Base-by-base conservation (phyloP, 192 early-diverging fungal species). In the Backusella tarrabulga region DNA sequence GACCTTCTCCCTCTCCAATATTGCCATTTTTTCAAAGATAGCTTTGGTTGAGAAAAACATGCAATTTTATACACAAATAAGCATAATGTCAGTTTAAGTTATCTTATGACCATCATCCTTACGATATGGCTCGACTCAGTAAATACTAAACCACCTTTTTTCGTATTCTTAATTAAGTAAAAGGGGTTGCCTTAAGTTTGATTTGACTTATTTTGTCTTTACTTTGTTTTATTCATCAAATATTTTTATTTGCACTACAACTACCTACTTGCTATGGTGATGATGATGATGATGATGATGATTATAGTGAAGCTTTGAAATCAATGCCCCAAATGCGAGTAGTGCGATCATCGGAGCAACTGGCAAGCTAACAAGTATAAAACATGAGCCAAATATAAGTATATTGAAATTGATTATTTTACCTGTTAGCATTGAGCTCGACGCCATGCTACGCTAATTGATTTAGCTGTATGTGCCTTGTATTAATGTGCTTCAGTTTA, bases 361-460 rank as follows among this genome's bases (percentile, higher is more conserved):
- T 88, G 32, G 89, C 92, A 74, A 96, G 81, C 92, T 95, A 82
- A 9, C 4, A 26, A 68, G 14, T n/a, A 40, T 40, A 11, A 40
- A 40, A 1, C 9, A 40, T 40, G 38, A 40, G 11, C 11, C 9
- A 11, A 11, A 40, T 40, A 40, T 40, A 40, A 40, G 29, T 32
- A 40, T 12, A 40, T 40, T 11, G 0, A 56, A 32, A 19, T 32
- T 35, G 3, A n/a, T 17, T 50, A 32, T 32, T 81, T 80, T 81
- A 91, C 89, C 82, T 83, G 85, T 52, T 81, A 83, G 29, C 76
- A 80, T 60, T 80, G 81, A 50, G 76, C 82, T 42, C 86, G 85
- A 67, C 85, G 85, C 93, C 95, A 96, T 36, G 88, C 86, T 29
- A 96, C 91, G n/a, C 88, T 88, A 0, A 91, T 91, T 7, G 92